Percentiles rank a stretch among this genome's conserved stretches.
Conservation (phyloP, 495 filamentous ascomycete species). For the Podospora comata region DNA sequence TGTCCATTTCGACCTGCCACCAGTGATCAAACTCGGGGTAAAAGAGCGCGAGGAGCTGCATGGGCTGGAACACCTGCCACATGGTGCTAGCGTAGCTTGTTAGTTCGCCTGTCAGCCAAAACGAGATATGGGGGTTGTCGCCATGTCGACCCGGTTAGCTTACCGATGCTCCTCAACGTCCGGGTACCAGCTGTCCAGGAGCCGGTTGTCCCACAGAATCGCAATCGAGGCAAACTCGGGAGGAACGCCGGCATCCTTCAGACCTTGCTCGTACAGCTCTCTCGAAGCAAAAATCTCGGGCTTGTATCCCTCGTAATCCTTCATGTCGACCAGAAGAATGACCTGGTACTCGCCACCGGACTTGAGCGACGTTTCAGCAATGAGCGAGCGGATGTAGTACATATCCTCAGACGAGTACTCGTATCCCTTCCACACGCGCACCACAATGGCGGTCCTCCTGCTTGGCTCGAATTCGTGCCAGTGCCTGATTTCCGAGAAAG, state of each 20-base stretch:
- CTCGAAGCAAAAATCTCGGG: slow-evolving; percentile 49
- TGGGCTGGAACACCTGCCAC: slow-evolving; percentile 41
- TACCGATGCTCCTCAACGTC: slow-evolving; percentile 36
- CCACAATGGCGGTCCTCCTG: slow-evolving; percentile 37
- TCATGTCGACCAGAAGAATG: slow-evolving; percentile 57
- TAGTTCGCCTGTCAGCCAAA: not conserved
- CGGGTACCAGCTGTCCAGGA: slow-evolving; percentile 42
- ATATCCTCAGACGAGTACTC: slow-evolving; percentile 42
- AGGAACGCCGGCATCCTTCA: slow-evolving; percentile 49
- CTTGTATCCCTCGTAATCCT: slow-evolving; percentile 44
- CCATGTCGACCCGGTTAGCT: not conserved
- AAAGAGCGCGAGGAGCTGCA: slow-evolving; percentile 57
- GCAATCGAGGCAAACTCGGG: slow-evolving; percentile 55
- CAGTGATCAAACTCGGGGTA: slow-evolving; percentile 59
- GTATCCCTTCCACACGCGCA: slow-evolving; percentile 45
- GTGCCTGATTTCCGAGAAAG: slow-evolving; percentile 28
- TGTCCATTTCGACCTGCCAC: slow-evolving; percentile 63
- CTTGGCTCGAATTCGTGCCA: slow-evolving; percentile 34
- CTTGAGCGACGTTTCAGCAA: slow-evolving; percentile 52
- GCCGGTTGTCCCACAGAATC: slow-evolving; percentile 52
- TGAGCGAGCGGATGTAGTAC: slow-evolving; percentile 52
- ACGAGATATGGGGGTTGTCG: not conserved
- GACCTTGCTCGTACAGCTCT: slow-evolving; percentile 47
- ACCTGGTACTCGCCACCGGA: slow-evolving; percentile 59
- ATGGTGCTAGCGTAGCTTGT: slow-evolving; percentile 27